These are phyloP conservation scores for Gomphus sp. DNA, from an alignment of 1,284 basidiomycete species.

Conservation along the genomic window DNA sequence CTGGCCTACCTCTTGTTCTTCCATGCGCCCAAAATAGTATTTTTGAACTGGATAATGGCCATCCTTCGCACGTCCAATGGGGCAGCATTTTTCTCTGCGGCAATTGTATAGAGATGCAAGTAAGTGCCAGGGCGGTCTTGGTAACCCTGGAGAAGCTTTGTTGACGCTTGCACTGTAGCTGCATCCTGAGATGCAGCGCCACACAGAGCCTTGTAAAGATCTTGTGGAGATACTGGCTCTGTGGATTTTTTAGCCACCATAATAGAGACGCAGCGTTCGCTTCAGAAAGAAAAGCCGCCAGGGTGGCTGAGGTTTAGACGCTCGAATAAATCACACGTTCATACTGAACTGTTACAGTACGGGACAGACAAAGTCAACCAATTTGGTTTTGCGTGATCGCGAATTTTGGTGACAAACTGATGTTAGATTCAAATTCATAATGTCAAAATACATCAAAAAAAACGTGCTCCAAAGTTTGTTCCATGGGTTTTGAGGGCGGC, in stretches of 20 bases:
- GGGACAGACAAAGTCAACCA: too few species aligned
- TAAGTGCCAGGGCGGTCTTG: conserved; percentile 58
- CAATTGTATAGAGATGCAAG: conserved; percentile 64
- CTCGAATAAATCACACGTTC: background rate
- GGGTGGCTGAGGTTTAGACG: background rate
- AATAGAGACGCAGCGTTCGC: background rate
- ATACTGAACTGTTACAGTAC: too few species aligned
- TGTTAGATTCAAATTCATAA: too few species aligned
- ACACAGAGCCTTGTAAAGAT: conserved; percentile 54
- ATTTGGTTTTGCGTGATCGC: too few species aligned
- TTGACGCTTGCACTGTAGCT: conserved; percentile 44
- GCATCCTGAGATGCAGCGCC: conserved; percentile 67
- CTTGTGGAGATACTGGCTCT: conserved; percentile 36
- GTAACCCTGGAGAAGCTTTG: conserved; percentile 54
- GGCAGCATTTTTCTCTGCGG: conserved; percentile 38
- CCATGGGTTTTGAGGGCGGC: too few species aligned
- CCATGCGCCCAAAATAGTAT: conserved; percentile 59
- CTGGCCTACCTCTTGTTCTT: conserved; percentile 54
- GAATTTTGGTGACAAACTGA: too few species aligned
- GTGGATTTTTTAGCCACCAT: background rate
- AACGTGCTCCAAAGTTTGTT: too few species aligned
- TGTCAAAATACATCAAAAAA: too few species aligned
- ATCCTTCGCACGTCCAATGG: conserved; percentile 62
- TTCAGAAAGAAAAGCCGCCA: background rate
- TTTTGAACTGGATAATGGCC: conserved; percentile 78